Evolutionary conservation across 768 basidiomycete genomes (phyloP), one percentile per base, ranked within the genome.

Genomic region (Cystofilobasidium bisporidii): DNA sequence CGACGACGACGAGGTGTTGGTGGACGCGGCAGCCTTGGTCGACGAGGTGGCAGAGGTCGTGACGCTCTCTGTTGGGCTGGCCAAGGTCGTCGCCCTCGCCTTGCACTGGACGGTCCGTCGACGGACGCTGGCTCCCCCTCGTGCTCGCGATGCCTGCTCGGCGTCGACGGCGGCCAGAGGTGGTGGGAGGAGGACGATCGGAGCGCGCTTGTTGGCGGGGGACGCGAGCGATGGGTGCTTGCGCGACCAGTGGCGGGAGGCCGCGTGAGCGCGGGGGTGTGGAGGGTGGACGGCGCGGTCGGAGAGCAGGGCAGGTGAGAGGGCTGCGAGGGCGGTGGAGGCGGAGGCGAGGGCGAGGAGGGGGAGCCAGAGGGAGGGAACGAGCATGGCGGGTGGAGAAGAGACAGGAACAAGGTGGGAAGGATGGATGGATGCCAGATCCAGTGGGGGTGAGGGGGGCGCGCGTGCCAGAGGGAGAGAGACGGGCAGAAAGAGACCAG

Each of bases 361-460:
- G 36, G 50, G 36, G n/a, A 55, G 48, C n/a, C n/a, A n/a, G 50
- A 63, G 48, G 36, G 50, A 18, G 62, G 62, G 17, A 17, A 43
- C 17, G 43, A 43, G 20, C 43, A 22, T 22, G 43, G 20, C 18
- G 43, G 4, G 43, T 3, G 20, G 22, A 63, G 50, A 30, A 36
- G 36, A 36, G 36, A 36, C 6, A 36, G 43, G 43, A 17, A 43
- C 4, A 43, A 43, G 43, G 20, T 3, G 43, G 43, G 43, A 8
- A 41, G 40, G 40, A 41, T 9, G 17, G 40, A 15, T 22, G 14
- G 43, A 43, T 15, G 43, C 17, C 17, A 8, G 43, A 17, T 43
- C 43, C 43, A 15, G 14, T 3, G 43, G 43, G 14, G 43, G 17
- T 8, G 14, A 17, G 43, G 20, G 43, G 43, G 17, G 40, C 40